phyloP scores from a whole-genome alignment of 2,329 filamentous ascomycete species.

The Scedosporium minutisporum region DNA sequence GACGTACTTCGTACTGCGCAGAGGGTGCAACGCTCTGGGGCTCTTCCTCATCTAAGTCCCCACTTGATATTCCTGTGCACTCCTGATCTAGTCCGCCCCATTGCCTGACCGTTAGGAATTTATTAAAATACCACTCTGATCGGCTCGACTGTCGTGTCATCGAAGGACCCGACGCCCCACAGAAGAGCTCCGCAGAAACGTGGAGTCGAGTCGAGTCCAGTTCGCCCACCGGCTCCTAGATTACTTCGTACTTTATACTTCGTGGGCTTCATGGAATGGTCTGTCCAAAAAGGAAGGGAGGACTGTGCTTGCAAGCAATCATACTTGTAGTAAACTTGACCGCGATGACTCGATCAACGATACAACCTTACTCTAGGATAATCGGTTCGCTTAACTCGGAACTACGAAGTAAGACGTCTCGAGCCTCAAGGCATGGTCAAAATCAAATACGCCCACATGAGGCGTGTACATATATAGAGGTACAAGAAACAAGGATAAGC shows the following conservation, averaged over 20 bases:
- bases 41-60: neutral
- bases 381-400: neutral
- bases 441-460: no score
- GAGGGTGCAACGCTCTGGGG: no score
- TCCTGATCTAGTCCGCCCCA: neutral
- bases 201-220: no score
- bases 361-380: neutral
- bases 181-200: neutral
- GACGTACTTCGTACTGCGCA: no score
- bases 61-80: neutral
- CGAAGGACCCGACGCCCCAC: neutral
- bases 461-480: no score
- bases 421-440: no score
- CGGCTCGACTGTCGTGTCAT: neutral
- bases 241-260: no score
- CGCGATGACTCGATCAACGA: neutral
- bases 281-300: neutral
- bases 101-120: neutral
- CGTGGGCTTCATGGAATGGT: neutral
- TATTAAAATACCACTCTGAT: neutral
- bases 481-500: no score
- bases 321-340: neutral
- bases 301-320: neutral
- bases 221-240: no score
- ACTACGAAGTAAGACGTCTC: no score